These are phyloP conservation scores for Ajuga chamaepitys DNA, from an alignment of 257 asterid species.

Conservation along the genomic window DNA sequence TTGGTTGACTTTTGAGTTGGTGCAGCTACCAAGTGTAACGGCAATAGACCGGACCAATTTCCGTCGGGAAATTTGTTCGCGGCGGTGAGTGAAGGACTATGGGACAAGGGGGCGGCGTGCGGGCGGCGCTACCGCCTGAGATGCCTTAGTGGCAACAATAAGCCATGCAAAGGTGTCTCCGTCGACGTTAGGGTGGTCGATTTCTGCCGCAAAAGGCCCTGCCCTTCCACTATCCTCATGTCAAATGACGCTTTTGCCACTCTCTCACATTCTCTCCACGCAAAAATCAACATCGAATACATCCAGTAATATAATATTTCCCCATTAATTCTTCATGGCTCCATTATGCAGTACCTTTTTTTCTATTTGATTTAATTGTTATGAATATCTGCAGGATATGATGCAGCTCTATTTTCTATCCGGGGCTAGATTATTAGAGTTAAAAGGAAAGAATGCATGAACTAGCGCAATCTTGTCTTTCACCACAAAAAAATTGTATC, in stretches of 20 bases:
- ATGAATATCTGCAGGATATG: too few relatives aligned
- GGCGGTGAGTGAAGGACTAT: conserved; percentile 38
- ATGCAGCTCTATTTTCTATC: too few relatives aligned
- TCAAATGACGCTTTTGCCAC: conserved; percentile 36
- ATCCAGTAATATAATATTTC: background rate
- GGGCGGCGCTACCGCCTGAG: conserved; percentile 38
- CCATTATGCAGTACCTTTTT: too few relatives aligned
- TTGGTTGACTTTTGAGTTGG: too few relatives aligned
- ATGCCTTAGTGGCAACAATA: conserved; percentile 37
- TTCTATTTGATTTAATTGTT: too few relatives aligned
- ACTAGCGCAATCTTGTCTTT: too few relatives aligned
- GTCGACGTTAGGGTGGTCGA: conserved; percentile 36
- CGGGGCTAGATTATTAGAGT: too few relatives aligned
- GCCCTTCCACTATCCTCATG: conserved; percentile 38
- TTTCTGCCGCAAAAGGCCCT: conserved; percentile 21
- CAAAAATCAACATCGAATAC: conserved; percentile 35
- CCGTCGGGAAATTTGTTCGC: conserved; percentile 46
- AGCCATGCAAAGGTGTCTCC: conserved; percentile 29
- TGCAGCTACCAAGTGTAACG: conserved; percentile 52
- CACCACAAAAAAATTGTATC: too few relatives aligned
- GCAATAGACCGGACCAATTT: conserved; percentile 41
- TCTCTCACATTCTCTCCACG: conserved; percentile 17
- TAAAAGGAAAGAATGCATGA: too few relatives aligned
- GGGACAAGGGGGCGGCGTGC: conserved; percentile 58
- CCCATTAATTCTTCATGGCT: too few relatives aligned